Base-by-base conservation (phyloP, 2,329 filamentous ascomycete genomes). In the Fusarium nisikadoi region DNA sequence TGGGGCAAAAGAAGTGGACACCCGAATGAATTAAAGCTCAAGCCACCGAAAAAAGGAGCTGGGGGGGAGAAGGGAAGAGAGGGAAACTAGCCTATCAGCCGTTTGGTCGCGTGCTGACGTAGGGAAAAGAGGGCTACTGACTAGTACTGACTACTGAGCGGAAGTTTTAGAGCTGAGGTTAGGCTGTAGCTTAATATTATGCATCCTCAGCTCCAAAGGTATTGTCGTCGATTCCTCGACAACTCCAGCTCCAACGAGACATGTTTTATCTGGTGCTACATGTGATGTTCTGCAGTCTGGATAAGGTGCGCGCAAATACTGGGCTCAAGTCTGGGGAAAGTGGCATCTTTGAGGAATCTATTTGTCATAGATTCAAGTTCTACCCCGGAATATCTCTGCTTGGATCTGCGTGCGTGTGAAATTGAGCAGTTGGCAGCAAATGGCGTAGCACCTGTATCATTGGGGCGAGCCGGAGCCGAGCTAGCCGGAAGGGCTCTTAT, bases 301-400 rank as follows among this genome's bases (percentile, higher is more conserved):
- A 69, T 47, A 64, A 36, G 31, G 45, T 69, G 19, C 25, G 27
- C 13, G 12, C 36, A 33, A 25, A 29, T 17, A 25, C n/a, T 53
- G 47, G 33, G 16, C 25, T 11, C 27, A n/a, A 64, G 53, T 68
- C 65, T 47, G 65, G 65, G 66, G 66, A 70, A 70, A 69, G 47
- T 59, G 27, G 46, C 49, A 49, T 69, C n/a, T 46, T 57, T 59
- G 65, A 58, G 52, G 41, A 70, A 70, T 57, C 65, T 64, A 70
- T 70, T 70, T 69, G 66, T 68, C 65, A 68, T 68, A 69, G 65
- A 69, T 68, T 68, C 65, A 47, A 41, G 12, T 67, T 39, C 25
- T 57, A 69, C 65, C 66, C 65, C 66, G 35, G 59, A 59, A 52
- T 68, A 55, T 70, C 58, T 65, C 16, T 63, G 56, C 42, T 52